These are phyloP conservation scores for Penicillium steckii DNA, from an alignment of 495 filamentous ascomycete species.

Conservation along the genomic window DNA sequence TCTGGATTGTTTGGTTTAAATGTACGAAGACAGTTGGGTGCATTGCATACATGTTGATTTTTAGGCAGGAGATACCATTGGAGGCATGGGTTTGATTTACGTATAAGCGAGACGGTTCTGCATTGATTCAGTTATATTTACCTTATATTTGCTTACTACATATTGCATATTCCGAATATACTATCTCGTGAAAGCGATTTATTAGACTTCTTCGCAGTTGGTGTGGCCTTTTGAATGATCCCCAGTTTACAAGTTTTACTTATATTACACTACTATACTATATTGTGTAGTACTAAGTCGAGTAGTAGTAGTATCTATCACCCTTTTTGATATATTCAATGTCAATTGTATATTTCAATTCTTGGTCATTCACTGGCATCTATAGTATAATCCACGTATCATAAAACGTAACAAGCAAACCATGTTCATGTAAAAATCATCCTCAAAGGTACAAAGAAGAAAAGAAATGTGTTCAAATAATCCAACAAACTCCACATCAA, in stretches of 20 bases:
- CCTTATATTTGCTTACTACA: not conserved
- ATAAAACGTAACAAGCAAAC: not conserved
- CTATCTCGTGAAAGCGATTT: not conserved
- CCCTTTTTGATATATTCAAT: not conserved
- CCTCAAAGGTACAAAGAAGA: constrained; percentile 1
- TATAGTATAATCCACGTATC: not conserved
- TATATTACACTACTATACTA: too few relatives aligned
- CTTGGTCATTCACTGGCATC: too few relatives aligned
- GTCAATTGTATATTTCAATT: not conserved
- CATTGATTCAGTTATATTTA: not conserved
- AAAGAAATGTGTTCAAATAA: not conserved
- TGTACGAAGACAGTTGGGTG: constrained; percentile 5
- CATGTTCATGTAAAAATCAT: constrained; percentile 1
- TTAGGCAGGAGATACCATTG: constrained; percentile 15
- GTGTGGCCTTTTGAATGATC: too few relatives aligned
- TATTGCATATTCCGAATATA: not conserved
- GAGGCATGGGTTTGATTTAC: constrained; percentile 16
- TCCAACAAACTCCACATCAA: not conserved
- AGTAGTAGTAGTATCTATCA: too few relatives aligned
- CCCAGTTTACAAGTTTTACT: too few relatives aligned
- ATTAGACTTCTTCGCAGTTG: too few relatives aligned
- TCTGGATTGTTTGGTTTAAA: constrained; percentile 13
- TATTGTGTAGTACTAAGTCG: too few relatives aligned
- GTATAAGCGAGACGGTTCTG: constrained; percentile 3
- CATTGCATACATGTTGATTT: constrained; percentile 12